A percentile compares a stretch with the other conserved stretches of the same genome.
phyloP scores from a whole-genome alignment of 306 rosid genomes.

The Acacia acuminata region DNA sequence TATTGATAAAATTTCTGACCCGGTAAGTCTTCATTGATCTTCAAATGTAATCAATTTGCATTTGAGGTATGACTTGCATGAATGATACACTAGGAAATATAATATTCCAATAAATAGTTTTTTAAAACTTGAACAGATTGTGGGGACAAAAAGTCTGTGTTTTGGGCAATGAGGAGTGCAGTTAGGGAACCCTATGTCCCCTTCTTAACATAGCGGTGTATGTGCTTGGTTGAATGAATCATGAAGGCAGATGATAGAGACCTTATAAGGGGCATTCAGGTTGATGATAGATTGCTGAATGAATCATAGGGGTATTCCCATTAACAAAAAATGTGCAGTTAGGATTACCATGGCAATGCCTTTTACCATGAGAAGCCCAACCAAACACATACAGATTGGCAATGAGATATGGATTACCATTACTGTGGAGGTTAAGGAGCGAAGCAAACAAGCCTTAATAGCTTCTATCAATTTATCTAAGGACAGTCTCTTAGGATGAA shows the following conservation, averaged over 20 bases:
- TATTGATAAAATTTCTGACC: conserved; percentile 91
- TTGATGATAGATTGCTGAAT: neutral
- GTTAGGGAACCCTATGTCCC: neutral
- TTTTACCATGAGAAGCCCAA: neutral
- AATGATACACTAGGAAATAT: neutral
- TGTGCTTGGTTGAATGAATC: neutral
- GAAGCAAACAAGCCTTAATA: neutral
- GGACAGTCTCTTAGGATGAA: neutral
- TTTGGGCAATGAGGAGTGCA: neutral
- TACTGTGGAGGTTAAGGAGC: neutral
- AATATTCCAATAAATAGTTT: neutral
- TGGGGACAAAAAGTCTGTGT: neutral
- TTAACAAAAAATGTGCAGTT: neutral
- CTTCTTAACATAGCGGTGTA: neutral
- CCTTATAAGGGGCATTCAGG: neutral
- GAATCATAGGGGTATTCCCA: neutral
- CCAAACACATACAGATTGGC: neutral
- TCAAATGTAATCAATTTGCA: conserved; percentile 26
- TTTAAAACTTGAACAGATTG: neutral
- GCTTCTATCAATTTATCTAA: neutral
- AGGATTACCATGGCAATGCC: neutral
- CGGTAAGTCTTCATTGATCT: conserved; percentile 61
- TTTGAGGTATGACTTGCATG: neutral
- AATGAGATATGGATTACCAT: neutral
- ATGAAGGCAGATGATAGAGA: neutral